phyloP scores from a whole-genome alignment of 2,329 filamentous ascomycete species.

The Talaromyces piceae region DNA sequence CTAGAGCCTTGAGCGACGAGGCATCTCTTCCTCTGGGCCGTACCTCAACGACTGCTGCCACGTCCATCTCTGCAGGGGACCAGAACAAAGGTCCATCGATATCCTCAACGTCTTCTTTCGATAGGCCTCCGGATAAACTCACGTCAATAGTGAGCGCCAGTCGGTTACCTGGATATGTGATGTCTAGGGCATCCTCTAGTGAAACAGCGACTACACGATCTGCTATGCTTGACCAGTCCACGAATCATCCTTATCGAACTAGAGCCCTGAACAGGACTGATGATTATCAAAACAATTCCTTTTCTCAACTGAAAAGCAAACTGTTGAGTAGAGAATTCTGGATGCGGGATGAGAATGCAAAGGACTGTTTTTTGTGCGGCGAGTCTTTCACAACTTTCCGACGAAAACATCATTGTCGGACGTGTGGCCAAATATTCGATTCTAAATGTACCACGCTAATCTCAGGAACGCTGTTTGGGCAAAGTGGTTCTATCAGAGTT shows the following conservation, averaged over 20 bases:
- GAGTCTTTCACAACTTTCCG: slow-evolving; percentile 88
- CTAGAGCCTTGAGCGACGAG: slow-evolving; percentile 22
- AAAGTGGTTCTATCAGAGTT: slow-evolving; percentile 74
- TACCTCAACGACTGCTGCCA: slow-evolving; percentile 20
- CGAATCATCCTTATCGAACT: slow-evolving; percentile 14
- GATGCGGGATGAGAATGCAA: slow-evolving; percentile 99
- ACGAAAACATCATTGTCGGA: slow-evolving; percentile 90
- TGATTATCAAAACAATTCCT: slow-evolving; percentile 26
- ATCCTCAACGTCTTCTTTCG: slow-evolving; percentile 19
- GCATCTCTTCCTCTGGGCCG: slow-evolving; percentile 22
- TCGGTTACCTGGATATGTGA: slow-evolving; percentile 38
- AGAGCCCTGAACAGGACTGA: slow-evolving; percentile 14
- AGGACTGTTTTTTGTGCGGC: slow-evolving; percentile 90
- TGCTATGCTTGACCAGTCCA: slow-evolving; percentile 19
- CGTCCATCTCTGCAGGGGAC: slow-evolving; percentile 24
- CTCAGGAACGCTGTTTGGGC: slow-evolving; percentile 77
- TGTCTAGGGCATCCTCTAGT: slow-evolving; percentile 34
- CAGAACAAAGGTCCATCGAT: slow-evolving; percentile 22
- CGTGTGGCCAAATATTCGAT: slow-evolving; percentile 97
- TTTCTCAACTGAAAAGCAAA: slow-evolving; percentile 68
- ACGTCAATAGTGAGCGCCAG: slow-evolving; percentile 36
- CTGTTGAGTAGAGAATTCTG: slow-evolving; percentile 93
- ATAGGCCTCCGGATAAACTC: slow-evolving; percentile 26
- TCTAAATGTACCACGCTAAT: slow-evolving; percentile 93
- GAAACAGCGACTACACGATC: slow-evolving; percentile 41